Evolutionary conservation across 73 alveolate species (phyloP).

Genomic region (Blepharisma stoltei): DNA sequence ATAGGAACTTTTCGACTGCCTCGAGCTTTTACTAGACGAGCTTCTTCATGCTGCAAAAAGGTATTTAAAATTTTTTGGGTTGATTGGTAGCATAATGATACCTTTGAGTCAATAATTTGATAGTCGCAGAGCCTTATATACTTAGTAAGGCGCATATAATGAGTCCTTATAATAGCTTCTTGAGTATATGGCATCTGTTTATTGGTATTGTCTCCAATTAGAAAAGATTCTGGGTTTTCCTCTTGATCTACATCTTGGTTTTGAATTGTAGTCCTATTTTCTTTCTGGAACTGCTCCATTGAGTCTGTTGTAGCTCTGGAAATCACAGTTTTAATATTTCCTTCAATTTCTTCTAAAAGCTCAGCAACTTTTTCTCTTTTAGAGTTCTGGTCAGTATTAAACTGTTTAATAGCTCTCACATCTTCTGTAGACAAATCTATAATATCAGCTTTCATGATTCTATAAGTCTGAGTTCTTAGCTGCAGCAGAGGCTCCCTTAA

Average conservation of each 20-base stretch:
- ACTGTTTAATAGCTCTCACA: constrained; percentile 58
- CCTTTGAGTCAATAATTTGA: constrained; percentile 86
- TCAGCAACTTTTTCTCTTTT: constrained; percentile 56
- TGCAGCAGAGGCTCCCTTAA: constrained; percentile 67
- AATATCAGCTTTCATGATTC: constrained; percentile 61
- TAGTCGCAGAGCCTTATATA: constrained; percentile 90
- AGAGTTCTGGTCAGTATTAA: constrained; percentile 51
- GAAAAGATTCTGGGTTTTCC: constrained; percentile 67
- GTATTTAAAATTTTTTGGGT: constrained; percentile 31
- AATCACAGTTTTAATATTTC: constrained; percentile 58
- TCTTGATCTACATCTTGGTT: constrained; percentile 59
- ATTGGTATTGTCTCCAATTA: constrained; percentile 85
- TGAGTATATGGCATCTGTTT: constrained; percentile 95
- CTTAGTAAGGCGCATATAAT: constrained; percentile 85
- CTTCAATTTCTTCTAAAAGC: constrained; percentile 52
- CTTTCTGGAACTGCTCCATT: constrained; percentile 73
- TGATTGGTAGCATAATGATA: constrained; percentile 27
- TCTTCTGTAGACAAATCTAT: constrained; percentile 59
- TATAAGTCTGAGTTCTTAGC: constrained; percentile 59
- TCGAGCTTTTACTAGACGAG: constrained; percentile 43
- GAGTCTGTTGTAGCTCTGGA: constrained; percentile 69
- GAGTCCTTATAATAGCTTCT: constrained; percentile 96
- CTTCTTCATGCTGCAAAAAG: constrained; percentile 58
- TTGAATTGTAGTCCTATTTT: constrained; percentile 66
- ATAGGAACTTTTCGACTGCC: constrained; percentile 42